Conservation (phyloP, 2,329 filamentous ascomycete genomes). For the Alternaria atra region DNA sequence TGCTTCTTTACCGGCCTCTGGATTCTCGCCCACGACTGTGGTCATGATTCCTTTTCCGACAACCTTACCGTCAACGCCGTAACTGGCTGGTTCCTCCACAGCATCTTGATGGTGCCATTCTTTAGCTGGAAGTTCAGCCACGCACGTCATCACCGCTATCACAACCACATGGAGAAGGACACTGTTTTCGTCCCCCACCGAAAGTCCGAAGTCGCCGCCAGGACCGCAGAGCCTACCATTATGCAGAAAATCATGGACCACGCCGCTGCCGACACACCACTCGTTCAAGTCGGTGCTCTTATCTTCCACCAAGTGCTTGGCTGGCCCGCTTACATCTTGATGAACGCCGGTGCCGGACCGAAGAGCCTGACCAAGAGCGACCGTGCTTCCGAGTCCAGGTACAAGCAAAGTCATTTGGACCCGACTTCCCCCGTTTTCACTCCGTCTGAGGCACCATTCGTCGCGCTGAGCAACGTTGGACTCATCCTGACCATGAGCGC, state of each 20-base stretch:
- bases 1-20: conserved; percentile 73
- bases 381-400: conserved; percentile 15
- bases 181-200: conserved; percentile 50
- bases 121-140: conserved; percentile 52
- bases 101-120: conserved; percentile 72
- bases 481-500: conserved; percentile 41
- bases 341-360: conserved; percentile 56
- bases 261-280: conserved; percentile 67
- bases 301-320: conserved; percentile 70
- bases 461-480: conserved; percentile 30
- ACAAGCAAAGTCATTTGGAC: conserved; percentile 35
- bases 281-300: conserved; percentile 64
- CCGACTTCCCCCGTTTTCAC: conserved; percentile 31
- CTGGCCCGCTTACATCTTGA: conserved; percentile 70
- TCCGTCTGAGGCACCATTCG: conserved; percentile 25
- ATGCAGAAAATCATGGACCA: conserved; percentile 48
- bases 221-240: conserved; percentile 14
- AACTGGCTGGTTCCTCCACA: conserved; percentile 72
- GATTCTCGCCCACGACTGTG: conserved; percentile 73
- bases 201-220: conserved; percentile 18
- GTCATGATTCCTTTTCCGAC: conserved; percentile 73
- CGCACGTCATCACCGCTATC: conserved; percentile 15
- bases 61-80: conserved; percentile 66
- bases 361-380: conserved; percentile 27
- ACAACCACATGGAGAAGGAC: conserved; percentile 18